Evolutionary conservation across 2,329 filamentous ascomycete species (phyloP).

Genomic region (Dactylonectria estremocensis): DNA sequence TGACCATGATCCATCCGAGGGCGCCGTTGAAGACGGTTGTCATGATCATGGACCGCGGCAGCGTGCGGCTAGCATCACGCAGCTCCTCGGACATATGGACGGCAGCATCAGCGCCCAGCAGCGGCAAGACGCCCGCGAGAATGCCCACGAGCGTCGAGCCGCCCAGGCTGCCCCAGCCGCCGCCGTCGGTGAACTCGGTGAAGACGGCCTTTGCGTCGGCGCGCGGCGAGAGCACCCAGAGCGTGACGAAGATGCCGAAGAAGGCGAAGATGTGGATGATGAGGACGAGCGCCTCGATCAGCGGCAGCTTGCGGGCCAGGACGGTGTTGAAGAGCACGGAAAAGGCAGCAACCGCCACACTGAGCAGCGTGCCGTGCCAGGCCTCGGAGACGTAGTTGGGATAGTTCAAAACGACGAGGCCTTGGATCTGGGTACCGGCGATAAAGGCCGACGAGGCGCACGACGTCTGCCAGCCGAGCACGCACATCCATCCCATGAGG

Average conservation of each 20-base stretch:
- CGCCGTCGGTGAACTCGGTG: conserved; percentile 38
- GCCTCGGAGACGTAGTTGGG: conserved; percentile 29
- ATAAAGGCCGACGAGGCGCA: conserved; percentile 59
- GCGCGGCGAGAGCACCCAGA: conserved; percentile 40
- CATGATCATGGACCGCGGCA: conserved; percentile 38
- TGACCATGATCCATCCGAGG: conserved; percentile 45
- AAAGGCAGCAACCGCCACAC: conserved; percentile 32
- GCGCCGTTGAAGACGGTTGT: conserved; percentile 40
- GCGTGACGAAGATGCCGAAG: conserved; percentile 38
- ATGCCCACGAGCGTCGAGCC: conserved; percentile 39
- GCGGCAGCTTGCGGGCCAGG: conserved; percentile 29
- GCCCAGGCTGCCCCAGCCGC: conserved; percentile 38
- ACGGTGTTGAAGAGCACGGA: conserved; percentile 40
- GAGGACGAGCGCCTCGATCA: conserved; percentile 35
- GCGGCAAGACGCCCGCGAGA: conserved; percentile 35
- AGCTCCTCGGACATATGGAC: conserved; percentile 45
- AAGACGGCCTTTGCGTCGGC: conserved; percentile 38
- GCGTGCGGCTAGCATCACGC: conserved; percentile 37
- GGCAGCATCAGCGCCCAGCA: conserved; percentile 41
- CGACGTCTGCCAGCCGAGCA: conserved; percentile 62
- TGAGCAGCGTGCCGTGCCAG: conserved; percentile 42
- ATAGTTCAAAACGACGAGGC: conserved; percentile 55
- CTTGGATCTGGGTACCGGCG: conserved; percentile 62
- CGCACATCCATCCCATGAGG: conserved; percentile 62
- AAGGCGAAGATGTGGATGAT: conserved; percentile 45